Percentiles rank a stretch among this genome's conserved stretches.
Conservation (phyloP, 179 eudicot genomes). For the Silene coronaria region DNA sequence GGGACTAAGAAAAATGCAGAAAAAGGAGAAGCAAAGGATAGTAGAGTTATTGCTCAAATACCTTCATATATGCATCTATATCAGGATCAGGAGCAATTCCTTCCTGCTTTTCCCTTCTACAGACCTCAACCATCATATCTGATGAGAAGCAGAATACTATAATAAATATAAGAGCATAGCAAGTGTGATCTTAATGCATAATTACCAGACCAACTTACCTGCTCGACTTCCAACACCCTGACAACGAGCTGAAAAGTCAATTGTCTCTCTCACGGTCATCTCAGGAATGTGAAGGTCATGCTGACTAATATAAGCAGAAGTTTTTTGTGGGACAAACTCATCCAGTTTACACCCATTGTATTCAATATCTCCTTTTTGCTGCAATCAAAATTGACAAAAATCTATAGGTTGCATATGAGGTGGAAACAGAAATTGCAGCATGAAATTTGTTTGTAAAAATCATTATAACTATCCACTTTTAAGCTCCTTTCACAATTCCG, state of each 20-base stretch:
- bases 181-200: neutral
- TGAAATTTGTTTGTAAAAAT: neutral
- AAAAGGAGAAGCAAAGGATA: constrained; percentile 1
- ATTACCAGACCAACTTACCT: constrained; percentile 31
- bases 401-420: neutral
- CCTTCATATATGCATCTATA: constrained; percentile 91
- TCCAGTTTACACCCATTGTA: constrained; percentile 66
- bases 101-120: constrained; percentile 70
- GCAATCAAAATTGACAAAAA: constrained; percentile 4
- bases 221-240: constrained; percentile 73
- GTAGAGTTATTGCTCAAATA: constrained; percentile 17
- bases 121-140: constrained; percentile 69
- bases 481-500: constrained; percentile 1
- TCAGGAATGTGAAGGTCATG: constrained; percentile 70
- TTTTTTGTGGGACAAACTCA: constrained; percentile 75
- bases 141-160: constrained; percentile 6
- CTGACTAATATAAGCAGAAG: constrained; percentile 72
- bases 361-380: constrained; percentile 64
- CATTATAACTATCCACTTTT: neutral
- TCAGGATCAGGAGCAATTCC: constrained; percentile 81
- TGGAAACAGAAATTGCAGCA: neutral
- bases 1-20: neutral
- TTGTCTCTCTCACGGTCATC: constrained; percentile 70
- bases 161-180: neutral
- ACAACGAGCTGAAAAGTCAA: constrained; percentile 70